These are phyloP conservation scores for Schizopora paradoxa DNA, from an alignment of 1,284 basidiomycete species.

Conservation along the genomic window DNA sequence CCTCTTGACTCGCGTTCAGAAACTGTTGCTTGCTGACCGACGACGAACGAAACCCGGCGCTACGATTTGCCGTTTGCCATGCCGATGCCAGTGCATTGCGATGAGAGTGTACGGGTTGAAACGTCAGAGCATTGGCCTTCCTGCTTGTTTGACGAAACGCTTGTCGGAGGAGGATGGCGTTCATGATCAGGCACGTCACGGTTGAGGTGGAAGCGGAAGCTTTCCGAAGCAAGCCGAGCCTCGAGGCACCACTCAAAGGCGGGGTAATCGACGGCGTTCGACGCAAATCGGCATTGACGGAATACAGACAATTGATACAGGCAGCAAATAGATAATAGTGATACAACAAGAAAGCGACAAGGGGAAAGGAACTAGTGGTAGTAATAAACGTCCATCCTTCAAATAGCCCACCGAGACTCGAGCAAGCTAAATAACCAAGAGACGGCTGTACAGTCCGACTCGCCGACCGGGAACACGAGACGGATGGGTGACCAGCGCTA, in stretches of 20 bases:
- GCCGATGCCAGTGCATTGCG: background rate
- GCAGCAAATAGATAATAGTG: background rate
- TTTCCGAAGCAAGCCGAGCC: too few species aligned
- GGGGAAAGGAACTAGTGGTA: background rate
- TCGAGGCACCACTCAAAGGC: too few species aligned
- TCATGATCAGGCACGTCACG: too few species aligned
- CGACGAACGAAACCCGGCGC: slow-evolving; percentile 17
- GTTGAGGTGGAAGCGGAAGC: too few species aligned
- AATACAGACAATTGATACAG: background rate
- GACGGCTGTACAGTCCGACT: too few species aligned
- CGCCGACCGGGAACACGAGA: background rate
- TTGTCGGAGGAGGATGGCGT: too few species aligned
- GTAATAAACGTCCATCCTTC: too few species aligned
- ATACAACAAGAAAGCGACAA: slow-evolving; percentile 1
- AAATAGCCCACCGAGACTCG: too few species aligned
- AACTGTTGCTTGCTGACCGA: slow-evolving; percentile 13
- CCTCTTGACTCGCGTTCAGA: slow-evolving; percentile 16
- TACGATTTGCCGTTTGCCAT: background rate
- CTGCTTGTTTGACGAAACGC: too few species aligned
- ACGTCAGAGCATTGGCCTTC: too few species aligned
- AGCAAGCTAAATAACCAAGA: too few species aligned
- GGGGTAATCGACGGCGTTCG: too few species aligned
- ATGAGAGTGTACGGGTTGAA: background rate
- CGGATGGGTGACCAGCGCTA: slow-evolving; percentile 1
- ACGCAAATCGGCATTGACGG: background rate